These are phyloP conservation scores for Clitopilus hobsonii DNA, from an alignment of 768 basidiomycete species.

Conservation along the genomic window DNA sequence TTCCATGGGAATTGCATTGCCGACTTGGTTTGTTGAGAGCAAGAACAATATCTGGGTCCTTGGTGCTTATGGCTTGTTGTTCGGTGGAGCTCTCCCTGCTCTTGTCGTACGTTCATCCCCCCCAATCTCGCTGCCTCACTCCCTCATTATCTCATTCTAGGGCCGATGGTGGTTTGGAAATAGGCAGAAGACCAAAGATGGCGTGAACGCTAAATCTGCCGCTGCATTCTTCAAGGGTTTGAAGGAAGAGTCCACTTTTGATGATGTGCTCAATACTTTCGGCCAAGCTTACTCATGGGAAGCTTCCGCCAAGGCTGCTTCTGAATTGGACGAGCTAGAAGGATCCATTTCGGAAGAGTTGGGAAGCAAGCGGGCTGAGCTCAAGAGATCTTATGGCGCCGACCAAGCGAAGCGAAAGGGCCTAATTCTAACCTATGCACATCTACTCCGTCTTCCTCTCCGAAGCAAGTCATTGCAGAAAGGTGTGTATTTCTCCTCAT, in stretches of 20 bases:
- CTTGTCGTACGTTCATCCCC: conserved; percentile 55
- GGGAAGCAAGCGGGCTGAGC: conserved; percentile 51
- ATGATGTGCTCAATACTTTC: conserved; percentile 68
- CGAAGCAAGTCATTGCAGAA: conserved; percentile 48
- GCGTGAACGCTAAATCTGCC: conserved; percentile 76
- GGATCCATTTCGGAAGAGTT: conserved; percentile 41
- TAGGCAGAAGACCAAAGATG: conserved; percentile 87
- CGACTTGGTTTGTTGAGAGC: conserved; percentile 88
- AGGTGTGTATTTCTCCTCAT: conserved; percentile 44
- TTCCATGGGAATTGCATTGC: conserved; percentile 92
- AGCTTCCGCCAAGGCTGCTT: conserved; percentile 21
- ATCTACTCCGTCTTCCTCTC: conserved; percentile 69
- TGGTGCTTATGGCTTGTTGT: conserved; percentile 79
- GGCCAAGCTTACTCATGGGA: conserved; percentile 66
- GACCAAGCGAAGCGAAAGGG: conserved; percentile 45
- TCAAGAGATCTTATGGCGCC: conserved; percentile 36
- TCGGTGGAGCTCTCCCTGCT: conserved; percentile 82
- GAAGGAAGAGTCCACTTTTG: conserved; percentile 72
- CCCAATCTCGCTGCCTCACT: neutral
- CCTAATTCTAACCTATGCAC: conserved; percentile 76
- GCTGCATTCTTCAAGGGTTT: conserved; percentile 83
- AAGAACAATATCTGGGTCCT: conserved; percentile 92
- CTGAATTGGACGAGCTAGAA: conserved; percentile 48
- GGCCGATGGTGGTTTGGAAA: conserved; percentile 98
- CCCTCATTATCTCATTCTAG: conserved; percentile 23